Conservation (phyloP, 441 rosid genomes). For the Jatropha multifida region DNA sequence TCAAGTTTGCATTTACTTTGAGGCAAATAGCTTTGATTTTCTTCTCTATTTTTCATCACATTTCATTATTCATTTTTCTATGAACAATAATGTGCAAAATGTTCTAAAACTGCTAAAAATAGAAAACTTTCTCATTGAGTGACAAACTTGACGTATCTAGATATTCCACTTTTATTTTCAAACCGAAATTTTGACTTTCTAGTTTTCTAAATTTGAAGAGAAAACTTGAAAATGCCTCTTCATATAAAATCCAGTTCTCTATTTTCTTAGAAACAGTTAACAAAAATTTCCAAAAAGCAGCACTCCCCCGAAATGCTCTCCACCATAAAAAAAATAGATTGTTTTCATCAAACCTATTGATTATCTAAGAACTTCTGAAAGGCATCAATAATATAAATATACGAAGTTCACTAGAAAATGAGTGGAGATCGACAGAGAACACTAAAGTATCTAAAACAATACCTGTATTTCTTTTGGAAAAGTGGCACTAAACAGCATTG, state of each 20-base stretch:
- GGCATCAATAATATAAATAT: neutral
- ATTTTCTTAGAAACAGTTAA: neutral
- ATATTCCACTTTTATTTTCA: neutral
- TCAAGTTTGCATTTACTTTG: neutral
- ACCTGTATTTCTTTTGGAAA: conserved; percentile 97
- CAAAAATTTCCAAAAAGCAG: neutral
- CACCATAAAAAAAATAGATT: neutral
- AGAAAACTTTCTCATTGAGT: neutral
- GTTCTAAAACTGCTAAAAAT: neutral
- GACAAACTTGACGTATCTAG: neutral
- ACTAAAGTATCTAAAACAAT: conserved; percentile 3
- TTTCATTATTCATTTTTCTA: neutral
- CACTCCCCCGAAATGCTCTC: neutral
- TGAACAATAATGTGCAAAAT: neutral
- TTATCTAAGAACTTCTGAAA: neutral
- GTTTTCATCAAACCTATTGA: neutral
- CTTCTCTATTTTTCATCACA: neutral
- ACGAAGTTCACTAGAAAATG: neutral
- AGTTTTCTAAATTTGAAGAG: neutral
- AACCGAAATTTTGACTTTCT: neutral
- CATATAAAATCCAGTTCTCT: neutral
- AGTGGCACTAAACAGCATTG: conserved; percentile 93
- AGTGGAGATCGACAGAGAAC: neutral
- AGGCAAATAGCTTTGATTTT: neutral
- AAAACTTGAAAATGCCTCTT: neutral